These are phyloP conservation scores for Fusarium sp. DNA, from an alignment of 2,329 filamentous ascomycete species.

Conservation along the genomic window DNA sequence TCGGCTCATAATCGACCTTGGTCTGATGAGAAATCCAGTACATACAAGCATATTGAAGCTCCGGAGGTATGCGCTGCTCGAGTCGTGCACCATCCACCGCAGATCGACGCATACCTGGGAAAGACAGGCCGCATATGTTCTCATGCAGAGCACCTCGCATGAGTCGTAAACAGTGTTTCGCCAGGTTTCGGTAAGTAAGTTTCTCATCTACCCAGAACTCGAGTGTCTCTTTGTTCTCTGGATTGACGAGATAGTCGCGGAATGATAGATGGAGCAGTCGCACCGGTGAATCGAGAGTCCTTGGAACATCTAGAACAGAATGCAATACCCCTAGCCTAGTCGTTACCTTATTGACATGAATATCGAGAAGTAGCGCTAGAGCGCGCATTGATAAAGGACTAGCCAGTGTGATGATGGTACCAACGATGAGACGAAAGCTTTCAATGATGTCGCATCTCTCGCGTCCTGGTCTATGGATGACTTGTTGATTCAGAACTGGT, in stretches of 20 bases:
- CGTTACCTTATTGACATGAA: not conserved
- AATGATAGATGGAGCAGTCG: conserved; percentile 33
- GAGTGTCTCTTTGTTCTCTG: not conserved
- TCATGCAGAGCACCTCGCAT: not conserved
- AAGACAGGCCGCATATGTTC: not conserved
- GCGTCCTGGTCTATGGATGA: not conserved
- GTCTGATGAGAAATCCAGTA: not conserved
- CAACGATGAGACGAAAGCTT: conserved; percentile 40
- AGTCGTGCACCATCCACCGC: fast-evolving
- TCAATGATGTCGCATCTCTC: conserved; percentile 7
- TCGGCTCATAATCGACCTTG: too few relatives aligned
- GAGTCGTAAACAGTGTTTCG: not conserved
- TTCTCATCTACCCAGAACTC: not conserved
- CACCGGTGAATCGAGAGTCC: not conserved
- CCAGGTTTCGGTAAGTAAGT: not conserved
- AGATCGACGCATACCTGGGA: not conserved
- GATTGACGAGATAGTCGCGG: not conserved
- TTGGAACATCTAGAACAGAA: not conserved
- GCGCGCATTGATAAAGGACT: conserved; percentile 29
- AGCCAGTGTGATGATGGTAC: conserved; percentile 38
- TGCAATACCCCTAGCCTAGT: not conserved
- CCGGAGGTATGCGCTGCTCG: not conserved
- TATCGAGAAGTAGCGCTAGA: conserved; percentile 20
- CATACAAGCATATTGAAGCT: not conserved
- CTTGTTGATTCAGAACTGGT: conserved; percentile 17